These are phyloP conservation scores for Exutisphaerella laricina DNA, from an alignment of 2,329 filamentous ascomycete species.

Conservation along the genomic window DNA sequence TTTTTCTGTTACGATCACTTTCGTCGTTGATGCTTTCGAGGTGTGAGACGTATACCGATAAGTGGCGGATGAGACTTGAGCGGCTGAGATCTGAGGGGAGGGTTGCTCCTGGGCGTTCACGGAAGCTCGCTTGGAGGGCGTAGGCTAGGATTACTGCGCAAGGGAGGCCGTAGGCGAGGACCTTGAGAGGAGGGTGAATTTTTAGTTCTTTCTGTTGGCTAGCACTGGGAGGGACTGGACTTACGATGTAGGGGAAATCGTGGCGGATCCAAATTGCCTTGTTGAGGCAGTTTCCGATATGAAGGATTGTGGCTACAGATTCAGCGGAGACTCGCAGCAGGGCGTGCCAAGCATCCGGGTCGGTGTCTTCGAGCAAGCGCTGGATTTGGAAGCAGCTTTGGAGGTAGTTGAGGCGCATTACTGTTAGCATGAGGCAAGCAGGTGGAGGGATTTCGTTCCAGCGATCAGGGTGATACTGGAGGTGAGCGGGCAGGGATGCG, in stretches of 20 bases:
- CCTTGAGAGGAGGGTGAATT: slow-evolving; percentile 4
- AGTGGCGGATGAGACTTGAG: slow-evolving; percentile 15
- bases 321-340: slow-evolving; percentile 11
- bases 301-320: slow-evolving; percentile 13
- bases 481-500: slow-evolving; percentile 11
- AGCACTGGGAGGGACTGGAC: neutral
- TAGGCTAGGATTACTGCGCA: slow-evolving; percentile 14
- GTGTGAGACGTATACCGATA: slow-evolving; percentile 19
- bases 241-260: slow-evolving; percentile 19
- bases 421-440: slow-evolving; percentile 14
- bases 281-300: slow-evolving; percentile 15
- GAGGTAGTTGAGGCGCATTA: slow-evolving; percentile 17
- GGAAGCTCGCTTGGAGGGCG: slow-evolving; percentile 8
- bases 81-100: slow-evolving; percentile 13
- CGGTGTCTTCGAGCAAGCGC: slow-evolving; percentile 13
- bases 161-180: slow-evolving; percentile 19
- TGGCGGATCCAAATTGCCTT: slow-evolving; percentile 11
- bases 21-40: slow-evolving; percentile 20
- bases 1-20: slow-evolving; percentile 18
- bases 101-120: neutral
- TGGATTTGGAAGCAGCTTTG: slow-evolving; percentile 20
- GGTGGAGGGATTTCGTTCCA: slow-evolving; percentile 14
- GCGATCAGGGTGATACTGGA: slow-evolving; percentile 15
- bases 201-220: neutral
- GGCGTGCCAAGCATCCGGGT: neutral